phyloP scores from a whole-genome alignment of 2,329 filamentous ascomycete species.

The Diplocarpon mali region DNA sequence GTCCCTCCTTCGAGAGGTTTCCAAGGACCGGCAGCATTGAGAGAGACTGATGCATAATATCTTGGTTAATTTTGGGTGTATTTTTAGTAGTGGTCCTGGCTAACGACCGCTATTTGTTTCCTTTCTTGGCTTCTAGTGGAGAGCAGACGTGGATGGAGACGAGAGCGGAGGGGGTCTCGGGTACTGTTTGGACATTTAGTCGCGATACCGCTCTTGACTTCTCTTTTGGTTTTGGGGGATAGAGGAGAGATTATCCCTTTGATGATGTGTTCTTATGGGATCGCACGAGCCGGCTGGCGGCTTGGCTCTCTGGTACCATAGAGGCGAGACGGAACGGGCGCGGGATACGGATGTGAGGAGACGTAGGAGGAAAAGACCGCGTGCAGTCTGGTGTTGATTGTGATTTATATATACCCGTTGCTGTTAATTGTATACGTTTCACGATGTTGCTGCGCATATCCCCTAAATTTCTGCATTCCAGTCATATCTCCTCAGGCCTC shows the following conservation, averaged over 20 bases:
- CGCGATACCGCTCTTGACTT: slow-evolving; percentile 4
- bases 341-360: no score
- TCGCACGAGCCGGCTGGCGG: slow-evolving; percentile 2
- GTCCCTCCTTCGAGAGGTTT: slow-evolving; percentile 34
- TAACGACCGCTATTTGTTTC: slow-evolving; percentile 5
- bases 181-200: slow-evolving; percentile 6
- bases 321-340: neutral
- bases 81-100: slow-evolving; percentile 2
- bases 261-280: slow-evolving; percentile 3
- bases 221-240: neutral
- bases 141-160: neutral
- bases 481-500: no score
- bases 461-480: neutral
- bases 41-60: slow-evolving; percentile 1
- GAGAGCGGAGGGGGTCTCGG: neutral
- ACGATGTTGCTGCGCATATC: slow-evolving; percentile 1
- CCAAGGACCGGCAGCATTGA: slow-evolving; percentile 36
- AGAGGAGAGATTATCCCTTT: neutral
- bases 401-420: slow-evolving; percentile 3
- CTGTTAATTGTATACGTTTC: slow-evolving; percentile 1
- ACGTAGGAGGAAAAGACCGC: neutral
- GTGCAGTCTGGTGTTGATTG: slow-evolving; percentile 3
- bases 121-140: neutral
- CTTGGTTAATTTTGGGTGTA: neutral
- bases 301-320: slow-evolving; percentile 8